Conservation (phyloP, 345 rosid genomes). For the Carallia brachiata region DNA sequence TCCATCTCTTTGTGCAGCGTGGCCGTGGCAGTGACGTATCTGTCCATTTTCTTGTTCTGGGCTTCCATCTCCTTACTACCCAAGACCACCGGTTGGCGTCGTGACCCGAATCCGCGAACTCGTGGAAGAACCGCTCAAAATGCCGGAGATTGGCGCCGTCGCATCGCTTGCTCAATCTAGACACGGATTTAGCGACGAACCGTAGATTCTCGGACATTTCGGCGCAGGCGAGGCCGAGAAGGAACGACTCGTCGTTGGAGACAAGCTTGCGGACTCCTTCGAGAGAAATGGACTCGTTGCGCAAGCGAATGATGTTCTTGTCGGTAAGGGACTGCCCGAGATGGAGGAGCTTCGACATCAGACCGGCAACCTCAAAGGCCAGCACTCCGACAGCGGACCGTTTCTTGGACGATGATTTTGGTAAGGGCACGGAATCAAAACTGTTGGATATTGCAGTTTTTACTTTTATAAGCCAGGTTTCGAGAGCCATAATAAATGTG, state of each 20-base stretch:
- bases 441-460: conserved; percentile 57
- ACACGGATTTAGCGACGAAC: conserved; percentile 51
- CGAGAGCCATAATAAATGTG: conserved; percentile 64
- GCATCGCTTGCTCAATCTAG: conserved; percentile 59
- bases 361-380: conserved; percentile 73
- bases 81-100: conserved; percentile 63
- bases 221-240: conserved; percentile 78
- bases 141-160: conserved; percentile 40
- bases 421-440: conserved; percentile 43
- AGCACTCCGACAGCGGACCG: conserved; percentile 51
- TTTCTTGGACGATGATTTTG: conserved; percentile 29
- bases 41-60: conserved; percentile 66
- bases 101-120: conserved; percentile 64
- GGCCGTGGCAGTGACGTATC: conserved; percentile 62
- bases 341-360: conserved; percentile 86
- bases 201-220: conserved; percentile 68
- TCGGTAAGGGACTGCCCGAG: conserved; percentile 76
- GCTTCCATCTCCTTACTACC: conserved; percentile 64
- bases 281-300: conserved; percentile 58
- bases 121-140: conserved; percentile 51
- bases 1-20: conserved; percentile 76
- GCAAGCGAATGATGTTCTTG: conserved; percentile 54
- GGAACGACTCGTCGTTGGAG: conserved; percentile 74
- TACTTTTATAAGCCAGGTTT: conserved; percentile 72
- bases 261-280: conserved; percentile 83